Evolutionary conservation across 257 asterid genomes (phyloP), one percentile per base, ranked within the genome.

Genomic region (Cynanchum wilfordii): DNA sequence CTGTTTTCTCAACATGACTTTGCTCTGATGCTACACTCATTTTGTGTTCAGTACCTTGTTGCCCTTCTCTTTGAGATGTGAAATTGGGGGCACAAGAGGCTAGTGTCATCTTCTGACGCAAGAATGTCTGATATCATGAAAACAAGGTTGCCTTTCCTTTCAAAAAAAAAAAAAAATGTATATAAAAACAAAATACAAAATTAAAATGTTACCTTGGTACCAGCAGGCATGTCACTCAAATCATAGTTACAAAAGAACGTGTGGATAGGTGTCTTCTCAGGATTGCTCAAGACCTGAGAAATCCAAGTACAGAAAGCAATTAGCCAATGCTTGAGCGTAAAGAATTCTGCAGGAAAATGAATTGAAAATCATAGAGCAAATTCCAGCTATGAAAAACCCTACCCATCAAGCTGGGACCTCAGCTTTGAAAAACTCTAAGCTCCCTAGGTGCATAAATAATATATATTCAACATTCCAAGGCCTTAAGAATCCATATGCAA

Each of bases 141-240:
- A 75, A 44, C 2, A n/a, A 38, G 51, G 24, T 49, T 51, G 56
- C n/a, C 10, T n/a, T n/a, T n/a, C n/a, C n/a, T n/a, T n/a, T n/a
- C n/a, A n/a, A n/a, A n/a, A n/a, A n/a, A n/a, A n/a, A 3, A 40
- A 1, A 52, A 51, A 30, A 15, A 51, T 36, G 5, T 36, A 36
- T 36, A 25, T 17, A 0, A 5, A 24, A 66, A 1, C 11, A 0
- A 66, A 24, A 67, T 2, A 51, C 13, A 47, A n/a, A n/a, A 67
- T 25, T 33, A 42, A 56, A 66, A 13, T 72, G 85, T 77, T 72
- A 89, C 97, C 94, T 91, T 91, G 51, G 94, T 86, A 72, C 97
- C 96, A 66, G 86, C 85, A 40, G 97, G 97, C 97, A 91, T 91
- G 76, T 91, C 97, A 79, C 89, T 89, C 74, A 91, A 84, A 74